These are phyloP conservation scores for Suillus lakei DNA, from an alignment of 768 basidiomycete genomes.

Conservation along the genomic window DNA sequence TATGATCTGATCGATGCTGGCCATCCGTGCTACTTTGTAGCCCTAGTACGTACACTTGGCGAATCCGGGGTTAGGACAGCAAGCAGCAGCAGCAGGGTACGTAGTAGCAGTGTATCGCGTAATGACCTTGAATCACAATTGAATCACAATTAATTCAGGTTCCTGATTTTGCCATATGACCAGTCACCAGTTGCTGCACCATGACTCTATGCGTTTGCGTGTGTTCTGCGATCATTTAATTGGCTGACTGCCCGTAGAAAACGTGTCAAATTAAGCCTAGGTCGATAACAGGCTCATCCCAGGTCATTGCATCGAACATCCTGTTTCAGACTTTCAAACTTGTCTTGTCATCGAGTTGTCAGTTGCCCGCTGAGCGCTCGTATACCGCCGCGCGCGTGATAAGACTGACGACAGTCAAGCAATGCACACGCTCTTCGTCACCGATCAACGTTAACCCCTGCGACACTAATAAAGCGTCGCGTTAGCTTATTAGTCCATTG, in stretches of 20 bases:
- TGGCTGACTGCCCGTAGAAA: background rate
- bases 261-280: background rate
- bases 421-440: background rate
- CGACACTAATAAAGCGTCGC: background rate
- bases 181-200: background rate
- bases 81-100: background rate
- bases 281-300: background rate
- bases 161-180: background rate
- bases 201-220: background rate
- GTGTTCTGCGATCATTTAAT: background rate
- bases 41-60: constrained; percentile 3
- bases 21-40: background rate
- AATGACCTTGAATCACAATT: constrained; percentile 1
- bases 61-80: background rate
- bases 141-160: constrained; percentile 2
- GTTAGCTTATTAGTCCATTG: background rate
- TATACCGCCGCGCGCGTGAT: background rate
- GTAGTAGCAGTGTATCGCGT: background rate
- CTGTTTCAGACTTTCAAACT: background rate
- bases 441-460: background rate
- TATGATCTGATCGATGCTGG: background rate
- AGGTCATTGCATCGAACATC: background rate
- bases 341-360: background rate
- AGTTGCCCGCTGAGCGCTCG: background rate
- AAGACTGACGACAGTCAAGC: background rate